Conservation (phyloP, 75 land plant species). For the Picea glauca region DNA sequence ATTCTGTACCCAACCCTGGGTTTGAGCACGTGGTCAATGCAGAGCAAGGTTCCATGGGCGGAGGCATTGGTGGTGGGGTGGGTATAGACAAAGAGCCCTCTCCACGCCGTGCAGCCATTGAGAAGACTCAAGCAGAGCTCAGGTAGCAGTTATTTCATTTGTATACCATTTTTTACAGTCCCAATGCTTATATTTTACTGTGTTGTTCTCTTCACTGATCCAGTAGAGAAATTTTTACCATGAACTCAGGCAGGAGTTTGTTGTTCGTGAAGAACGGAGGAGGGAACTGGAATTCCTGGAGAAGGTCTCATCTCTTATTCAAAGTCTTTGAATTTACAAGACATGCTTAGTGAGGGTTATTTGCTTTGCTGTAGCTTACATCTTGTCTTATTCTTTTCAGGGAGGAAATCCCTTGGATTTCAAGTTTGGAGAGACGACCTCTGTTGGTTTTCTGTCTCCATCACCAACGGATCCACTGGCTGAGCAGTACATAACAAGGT, state of each 20-base stretch:
- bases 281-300: slow-evolving; percentile 96
- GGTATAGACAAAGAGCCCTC: slow-evolving; percentile 61
- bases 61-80: slow-evolving; percentile 70
- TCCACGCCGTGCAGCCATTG: slow-evolving; percentile 78
- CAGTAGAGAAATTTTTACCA: slow-evolving; percentile 7
- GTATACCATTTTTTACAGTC: slow-evolving; percentile 8
- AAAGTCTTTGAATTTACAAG: neutral
- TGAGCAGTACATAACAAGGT: slow-evolving; percentile 65
- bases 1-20: slow-evolving; percentile 54
- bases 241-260: slow-evolving; percentile 76
- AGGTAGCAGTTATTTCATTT: slow-evolving; percentile 35
- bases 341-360: neutral
- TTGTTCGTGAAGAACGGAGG: slow-evolving; percentile 84
- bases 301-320: slow-evolving; percentile 53
- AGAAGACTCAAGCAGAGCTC: slow-evolving; percentile 85
- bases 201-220: slow-evolving; percentile 3
- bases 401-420: slow-evolving; percentile 97
- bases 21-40: slow-evolving; percentile 64
- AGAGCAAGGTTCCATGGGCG: slow-evolving; percentile 95
- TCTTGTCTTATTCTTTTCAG: slow-evolving; percentile 33
- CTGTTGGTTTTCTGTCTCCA: slow-evolving; percentile 62
- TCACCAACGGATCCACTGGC: slow-evolving; percentile 63
- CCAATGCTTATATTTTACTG: neutral
- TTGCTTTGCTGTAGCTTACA: neutral
- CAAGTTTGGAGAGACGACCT: slow-evolving; percentile 49